Base-by-base conservation (phyloP, 345 rosid genomes). In the Erodium maritimum region DNA sequence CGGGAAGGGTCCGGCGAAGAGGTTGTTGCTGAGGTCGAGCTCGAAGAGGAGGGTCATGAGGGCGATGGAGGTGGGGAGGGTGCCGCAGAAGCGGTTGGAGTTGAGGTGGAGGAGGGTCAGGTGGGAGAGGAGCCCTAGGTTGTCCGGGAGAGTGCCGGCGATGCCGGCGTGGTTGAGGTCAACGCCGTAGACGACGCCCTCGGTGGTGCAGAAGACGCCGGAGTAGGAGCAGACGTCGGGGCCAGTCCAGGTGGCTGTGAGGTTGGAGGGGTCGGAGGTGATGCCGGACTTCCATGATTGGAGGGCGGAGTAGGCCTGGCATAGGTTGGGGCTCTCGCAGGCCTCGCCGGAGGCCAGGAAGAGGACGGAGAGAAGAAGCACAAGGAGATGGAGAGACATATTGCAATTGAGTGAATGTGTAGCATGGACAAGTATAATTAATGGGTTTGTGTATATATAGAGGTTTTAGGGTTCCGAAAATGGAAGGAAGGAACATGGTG, bases 11-110 rank as follows among this genome's bases (percentile, higher is more conserved):
- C 96, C 91, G 6, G 81, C 89, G 51, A 88, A 82, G 51, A 87
- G 79, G 73, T 88, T 88, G 67, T 85, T 85, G 50, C 96, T 88
- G 17, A 82, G 67, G 68, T 88, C 93, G 0, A 88, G 82, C 73
- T 88, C 96, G 68, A 48, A 73, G n/a, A 88, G 80, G 12, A 70
- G 71, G 68, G 67, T 79, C 58, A 76, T 21, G 18, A 62, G 75
- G 5, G 62, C 60, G 70, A 88, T 77, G 48, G 78, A 75, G 60
- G 34, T 55, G 0, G 94, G 94, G 23, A 87, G 21, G 0, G 60
- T 74, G 8, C 96, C 96, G 22, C 96, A 91, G 58, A 91, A 87
- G 46, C 94, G 75, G 73, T 87, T 91, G 56, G 94, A 82, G 73
- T 87, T 91, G 5, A 87, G 22, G 55, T 91, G 97, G 60, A 91